Evolutionary conservation across 2,329 filamentous ascomycete genomes (phyloP).

Genomic region (Colletotrichum karsti): DNA sequence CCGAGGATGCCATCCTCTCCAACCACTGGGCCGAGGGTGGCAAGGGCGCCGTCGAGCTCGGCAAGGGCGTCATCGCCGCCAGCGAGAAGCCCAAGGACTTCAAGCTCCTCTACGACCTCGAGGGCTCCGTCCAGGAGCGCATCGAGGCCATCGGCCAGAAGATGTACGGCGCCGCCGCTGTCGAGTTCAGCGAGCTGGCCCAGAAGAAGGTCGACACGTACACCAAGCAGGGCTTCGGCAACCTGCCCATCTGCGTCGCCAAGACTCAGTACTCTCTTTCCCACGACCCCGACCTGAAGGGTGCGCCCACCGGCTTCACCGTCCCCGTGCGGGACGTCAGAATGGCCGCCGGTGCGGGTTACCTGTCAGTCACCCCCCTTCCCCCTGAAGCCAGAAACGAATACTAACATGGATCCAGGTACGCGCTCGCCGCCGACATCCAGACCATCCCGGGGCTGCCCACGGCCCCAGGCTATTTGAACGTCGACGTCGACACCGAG

Average conservation of each 20-base stretch:
- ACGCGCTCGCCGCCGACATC: conserved; percentile 94
- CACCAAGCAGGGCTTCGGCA: conserved; percentile 88
- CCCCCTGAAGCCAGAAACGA: conserved; percentile 27
- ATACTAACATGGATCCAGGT: conserved; percentile 61
- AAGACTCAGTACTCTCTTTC: conserved; percentile 99
- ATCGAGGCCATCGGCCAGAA: conserved; percentile 90
- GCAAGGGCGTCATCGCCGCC: conserved; percentile 84
- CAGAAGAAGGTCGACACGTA: conserved; percentile 98
- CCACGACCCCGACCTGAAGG: conserved; percentile 93
- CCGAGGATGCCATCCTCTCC: conserved; percentile 90
- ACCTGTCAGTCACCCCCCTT: conserved; percentile 67
- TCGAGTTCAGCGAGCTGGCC: conserved; percentile 93
- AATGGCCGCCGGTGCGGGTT: conserved; percentile 93
- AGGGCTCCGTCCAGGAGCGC: conserved; percentile 84
- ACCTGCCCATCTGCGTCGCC: conserved; percentile 94
- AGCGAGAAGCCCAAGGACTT: conserved; percentile 87
- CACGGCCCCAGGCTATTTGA: conserved; percentile 93
- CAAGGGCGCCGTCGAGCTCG: conserved; percentile 87
- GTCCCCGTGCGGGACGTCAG: conserved; percentile 94
- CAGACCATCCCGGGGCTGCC: conserved; percentile 97
- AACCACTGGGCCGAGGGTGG: conserved; percentile 99
- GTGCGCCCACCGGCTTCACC: conserved; percentile 92
- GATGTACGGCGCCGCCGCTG: conserved; percentile 92
- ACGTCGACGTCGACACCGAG: conserved; percentile 85
- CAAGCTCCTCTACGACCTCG: conserved; percentile 84